These are phyloP conservation scores for Sporormia fimetaria DNA, from an alignment of 495 filamentous ascomycete species.

Conservation along the genomic window DNA sequence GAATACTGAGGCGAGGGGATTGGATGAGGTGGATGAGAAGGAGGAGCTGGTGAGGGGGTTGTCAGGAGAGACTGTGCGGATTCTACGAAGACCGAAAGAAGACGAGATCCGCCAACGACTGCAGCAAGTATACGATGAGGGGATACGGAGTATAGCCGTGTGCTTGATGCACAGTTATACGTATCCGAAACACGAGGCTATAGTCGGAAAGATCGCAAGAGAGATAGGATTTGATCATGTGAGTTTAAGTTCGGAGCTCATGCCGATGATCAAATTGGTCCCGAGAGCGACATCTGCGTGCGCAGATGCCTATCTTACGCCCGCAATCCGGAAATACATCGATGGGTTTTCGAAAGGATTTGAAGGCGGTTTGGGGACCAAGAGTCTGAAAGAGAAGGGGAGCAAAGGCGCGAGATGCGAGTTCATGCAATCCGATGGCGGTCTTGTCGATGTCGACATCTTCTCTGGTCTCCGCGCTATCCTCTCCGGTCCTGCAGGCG, in stretches of 20 bases:
- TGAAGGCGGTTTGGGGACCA: slow-evolving; percentile 54
- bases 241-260: slow-evolving; percentile 60
- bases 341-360: slow-evolving; percentile 73
- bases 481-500: slow-evolving; percentile 68
- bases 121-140: slow-evolving; percentile 47
- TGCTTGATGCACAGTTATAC: slow-evolving; percentile 76
- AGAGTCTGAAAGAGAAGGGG: slow-evolving; percentile 51
- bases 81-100: slow-evolving; percentile 49
- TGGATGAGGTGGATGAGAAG: slow-evolving; percentile 37
- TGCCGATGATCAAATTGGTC: slow-evolving; percentile 91
- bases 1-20: slow-evolving; percentile 39
- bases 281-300: slow-evolving; percentile 85
- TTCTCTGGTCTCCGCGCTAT: slow-evolving; percentile 70
- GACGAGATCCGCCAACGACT: slow-evolving; percentile 43
- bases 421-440: slow-evolving; percentile 82
- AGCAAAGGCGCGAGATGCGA: slow-evolving; percentile 55
- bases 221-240: slow-evolving; percentile 70
- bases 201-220: slow-evolving; percentile 54
- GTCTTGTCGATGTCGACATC: slow-evolving; percentile 61
- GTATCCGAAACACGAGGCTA: slow-evolving; percentile 60
- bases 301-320: slow-evolving; percentile 92
- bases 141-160: slow-evolving; percentile 61
- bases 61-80: slow-evolving; percentile 58
- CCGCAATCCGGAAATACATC: slow-evolving; percentile 92
- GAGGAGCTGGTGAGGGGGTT: slow-evolving; percentile 52